Percentiles rank a stretch among this genome's conserved stretches.
Evolutionary conservation across 2,329 filamentous ascomycete species (phyloP).

Genomic region (Aspergillus texensis): DNA sequence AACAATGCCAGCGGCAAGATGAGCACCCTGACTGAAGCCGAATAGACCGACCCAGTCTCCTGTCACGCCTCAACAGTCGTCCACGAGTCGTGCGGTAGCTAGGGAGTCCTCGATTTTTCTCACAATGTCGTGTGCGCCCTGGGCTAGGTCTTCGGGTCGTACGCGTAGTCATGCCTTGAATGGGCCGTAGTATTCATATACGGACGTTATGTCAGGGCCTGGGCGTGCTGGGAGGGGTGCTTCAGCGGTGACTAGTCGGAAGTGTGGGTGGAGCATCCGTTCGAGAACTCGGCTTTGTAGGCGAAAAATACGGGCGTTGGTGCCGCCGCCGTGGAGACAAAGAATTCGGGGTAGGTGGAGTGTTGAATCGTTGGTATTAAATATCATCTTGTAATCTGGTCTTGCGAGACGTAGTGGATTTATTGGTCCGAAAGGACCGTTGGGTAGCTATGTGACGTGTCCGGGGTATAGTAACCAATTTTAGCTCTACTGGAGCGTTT

Average conservation of each 20-base stretch:
- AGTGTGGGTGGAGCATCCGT: neutral
- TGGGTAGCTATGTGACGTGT: no score
- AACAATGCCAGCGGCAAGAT: neutral
- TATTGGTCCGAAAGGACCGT: no score
- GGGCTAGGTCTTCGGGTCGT: neutral
- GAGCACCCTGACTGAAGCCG: neutral
- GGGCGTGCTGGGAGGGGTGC: neutral
- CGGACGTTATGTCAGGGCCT: neutral
- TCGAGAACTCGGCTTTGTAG: slow-evolving; percentile 8
- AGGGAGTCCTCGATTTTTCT: neutral
- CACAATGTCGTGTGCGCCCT: neutral
- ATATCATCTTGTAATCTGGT: no score
- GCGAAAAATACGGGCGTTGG: slow-evolving; percentile 6
- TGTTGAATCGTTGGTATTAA: neutral
- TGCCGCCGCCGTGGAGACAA: slow-evolving; percentile 7
- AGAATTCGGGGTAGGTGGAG: neutral
- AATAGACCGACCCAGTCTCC: neutral
- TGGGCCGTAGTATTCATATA: neutral
- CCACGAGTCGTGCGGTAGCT: neutral
- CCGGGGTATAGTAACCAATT: no score
- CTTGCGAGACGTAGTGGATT: no score
- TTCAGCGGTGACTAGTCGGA: slow-evolving; percentile 10
- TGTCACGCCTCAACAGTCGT: neutral
- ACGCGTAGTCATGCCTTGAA: neutral
- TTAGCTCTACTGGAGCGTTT: no score